Conservation (phyloP, 768 basidiomycete genomes). For the Leccinum rimulosum region DNA sequence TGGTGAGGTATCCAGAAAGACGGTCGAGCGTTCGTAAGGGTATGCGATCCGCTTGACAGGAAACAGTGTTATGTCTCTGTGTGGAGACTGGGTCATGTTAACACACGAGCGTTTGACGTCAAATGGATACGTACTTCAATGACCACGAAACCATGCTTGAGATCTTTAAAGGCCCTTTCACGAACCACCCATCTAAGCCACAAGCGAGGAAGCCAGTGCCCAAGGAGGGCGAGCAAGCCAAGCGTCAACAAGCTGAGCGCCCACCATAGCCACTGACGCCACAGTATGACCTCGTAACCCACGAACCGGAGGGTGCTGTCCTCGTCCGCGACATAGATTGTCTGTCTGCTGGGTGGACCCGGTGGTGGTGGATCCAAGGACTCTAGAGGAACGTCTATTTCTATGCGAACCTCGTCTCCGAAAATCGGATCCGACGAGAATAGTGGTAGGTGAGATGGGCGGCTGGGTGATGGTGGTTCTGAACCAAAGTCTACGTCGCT, state of each 20-base stretch:
- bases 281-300: conserved; percentile 69
- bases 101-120: conserved; percentile 10
- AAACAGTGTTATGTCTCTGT: conserved; percentile 78
- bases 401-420: conserved; percentile 79
- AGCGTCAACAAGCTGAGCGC: conserved; percentile 61
- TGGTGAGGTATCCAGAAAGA: conserved; percentile 53
- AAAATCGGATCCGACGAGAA: conserved; percentile 77
- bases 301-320: conserved; percentile 85
- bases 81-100: conserved; percentile 60
- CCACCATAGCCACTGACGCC: conserved; percentile 71
- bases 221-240: conserved; percentile 75
- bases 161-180: conserved; percentile 79
- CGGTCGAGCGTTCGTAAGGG: conserved; percentile 75
- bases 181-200: conserved; percentile 88
- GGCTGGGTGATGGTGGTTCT: conserved; percentile 57
- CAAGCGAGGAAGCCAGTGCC: conserved; percentile 89
- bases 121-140: conserved; percentile 68
- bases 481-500: conserved; percentile 70
- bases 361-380: conserved; percentile 67
- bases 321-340: conserved; percentile 83
- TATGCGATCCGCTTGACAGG: conserved; percentile 67
- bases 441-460: conserved; percentile 52
- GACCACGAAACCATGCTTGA: conserved; percentile 72
- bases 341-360: conserved; percentile 84
- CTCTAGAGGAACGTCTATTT: conserved; percentile 68